Percentiles rank a stretch among this genome's conserved stretches.
phyloP scores from a whole-genome alignment of 1,139 yeast genomes.

The Lizanozyma gosingica region DNA sequence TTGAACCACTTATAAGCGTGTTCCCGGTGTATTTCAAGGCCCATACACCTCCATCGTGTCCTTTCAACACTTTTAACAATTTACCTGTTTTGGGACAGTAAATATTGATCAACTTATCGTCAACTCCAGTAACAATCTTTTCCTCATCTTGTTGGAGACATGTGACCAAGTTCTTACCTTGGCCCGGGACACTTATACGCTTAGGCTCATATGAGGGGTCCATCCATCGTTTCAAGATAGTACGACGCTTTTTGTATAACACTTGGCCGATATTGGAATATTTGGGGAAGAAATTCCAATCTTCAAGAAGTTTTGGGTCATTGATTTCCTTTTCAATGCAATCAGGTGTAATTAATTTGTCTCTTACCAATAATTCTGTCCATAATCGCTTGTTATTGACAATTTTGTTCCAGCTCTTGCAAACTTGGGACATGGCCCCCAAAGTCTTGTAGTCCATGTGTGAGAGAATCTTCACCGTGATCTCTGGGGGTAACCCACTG shows the following conservation, averaged over 20 bases:
- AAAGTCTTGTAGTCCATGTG: conserved; percentile 60
- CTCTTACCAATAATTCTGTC: conserved; percentile 46
- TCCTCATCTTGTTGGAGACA: conserved; percentile 92
- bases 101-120: conserved; percentile 73
- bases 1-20: conserved; percentile 80
- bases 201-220: conserved; percentile 63
- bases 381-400: conserved; percentile 56
- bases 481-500: conserved; percentile 63
- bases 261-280: conserved; percentile 36
- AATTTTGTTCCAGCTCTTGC: conserved; percentile 58
- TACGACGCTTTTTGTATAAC: conserved; percentile 55
- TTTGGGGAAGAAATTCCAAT: conserved; percentile 11
- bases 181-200: conserved; percentile 63
- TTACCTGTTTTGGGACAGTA: conserved; percentile 72
- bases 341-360: conserved; percentile 36
- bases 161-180: conserved; percentile 79
- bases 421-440: conserved; percentile 55
- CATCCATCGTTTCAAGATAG: conserved; percentile 77
- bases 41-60: conserved; percentile 99
- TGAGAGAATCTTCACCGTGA: conserved; percentile 60
- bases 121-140: conserved; percentile 87
- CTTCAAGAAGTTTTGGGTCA: conserved; percentile 2
- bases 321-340: conserved; percentile 2
- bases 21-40: conserved; percentile 85
- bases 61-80: conserved; percentile 58